Evolutionary conservation across 2,329 filamentous ascomycete genomes (phyloP), one percentile per base, ranked within the genome.

Genomic region (Pseudogymnoascus sp.): DNA sequence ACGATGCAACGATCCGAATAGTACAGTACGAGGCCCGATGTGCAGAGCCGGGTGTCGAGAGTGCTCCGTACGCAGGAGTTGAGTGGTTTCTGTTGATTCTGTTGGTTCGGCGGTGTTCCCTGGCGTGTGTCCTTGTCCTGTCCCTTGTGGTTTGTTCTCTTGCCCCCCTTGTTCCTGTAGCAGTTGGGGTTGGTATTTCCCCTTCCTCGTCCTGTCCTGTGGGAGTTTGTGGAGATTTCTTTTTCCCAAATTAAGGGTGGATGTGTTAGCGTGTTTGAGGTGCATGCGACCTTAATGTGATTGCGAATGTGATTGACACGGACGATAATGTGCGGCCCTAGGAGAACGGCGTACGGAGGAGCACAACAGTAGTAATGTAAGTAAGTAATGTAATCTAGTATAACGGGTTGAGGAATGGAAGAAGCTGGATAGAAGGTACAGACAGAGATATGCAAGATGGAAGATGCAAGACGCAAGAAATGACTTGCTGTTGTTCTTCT

Each of bases 241-340:
- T 48, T 43, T 25, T 48, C 21, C 43, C 43, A 48, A 48, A 48
- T 48, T 48, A 48, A 48, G 43, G 43, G 43, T 48, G 43, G 43
- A 48, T 13, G 4, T 25, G 43, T 48, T 48, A 48, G 43, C 43
- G 43, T 25, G 43, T 48, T 48, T 48, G 43, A 48, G 43, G n/a
- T 48, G 43, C 43, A 48, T 48, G 43, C 43, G 43, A 48, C 43
- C 43, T 48, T 48, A 48, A 48, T 48, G 43, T 48, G 43, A 48
- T 48, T 48, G 43, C 13, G 21, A 48, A 21, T 25, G 43, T 23
- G 43, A 48, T 48, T 48, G 43, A 48, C 43, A 25, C 43, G 43
- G 43, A 48, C 43, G 43, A 48, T 48, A 48, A 48, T 48, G 43
- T 48, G 21, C 43, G 21, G 21, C 11, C 19, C 41, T 45, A 23